Evolutionary conservation across 2,329 filamentous ascomycete genomes (phyloP), one percentile per base, ranked within the genome.

Genomic region (Xylaria digitata): DNA sequence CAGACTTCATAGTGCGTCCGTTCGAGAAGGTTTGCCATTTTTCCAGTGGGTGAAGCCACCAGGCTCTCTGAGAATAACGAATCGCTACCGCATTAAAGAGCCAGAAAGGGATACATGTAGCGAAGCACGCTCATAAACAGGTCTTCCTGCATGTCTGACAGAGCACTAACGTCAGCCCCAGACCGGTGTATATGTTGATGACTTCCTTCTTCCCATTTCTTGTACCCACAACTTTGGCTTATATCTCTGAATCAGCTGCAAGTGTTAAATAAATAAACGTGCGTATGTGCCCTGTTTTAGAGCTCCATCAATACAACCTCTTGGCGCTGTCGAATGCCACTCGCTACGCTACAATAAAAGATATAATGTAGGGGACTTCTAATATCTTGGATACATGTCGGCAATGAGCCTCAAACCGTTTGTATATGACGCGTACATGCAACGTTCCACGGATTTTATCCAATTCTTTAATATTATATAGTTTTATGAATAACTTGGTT

Each of bases 141-240:
- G 43, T 55, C 54, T 13, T 34, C 49, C 21, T 42, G 62, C 62
- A 61, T 60, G 49, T 65, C 56, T 65, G 49, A 65, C 49, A 46
- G 54, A 42, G 21, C 56, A 49, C 19, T 42, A 55, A 61, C 42
- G 26, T 3, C 17, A 49, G 32, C n/a, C n/a, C 21, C 13, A 23
- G 6, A 13, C 26, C 17, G 1, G 23, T 32, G 7, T 37, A 26
- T 48, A 9, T 30, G 34, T 21, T 17, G 50, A 30, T n/a, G 2
- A 48, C 30, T 15, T 9, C 3, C 6, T 19, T 19, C 11, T 37
- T n/a, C n/a, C 30, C 13, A 37, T 6, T 34, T 37, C 7, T 9
- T 6, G 19, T 53, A 37, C 13, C 49, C 19, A 21, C 4, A 30
- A 19, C 4, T n/a, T 37, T 34, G 26, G n/a, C 34, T 21, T 21